Evolutionary conservation across 352 stramenopile genomes (phyloP).

Genomic region (Phytophthora foliorum): DNA sequence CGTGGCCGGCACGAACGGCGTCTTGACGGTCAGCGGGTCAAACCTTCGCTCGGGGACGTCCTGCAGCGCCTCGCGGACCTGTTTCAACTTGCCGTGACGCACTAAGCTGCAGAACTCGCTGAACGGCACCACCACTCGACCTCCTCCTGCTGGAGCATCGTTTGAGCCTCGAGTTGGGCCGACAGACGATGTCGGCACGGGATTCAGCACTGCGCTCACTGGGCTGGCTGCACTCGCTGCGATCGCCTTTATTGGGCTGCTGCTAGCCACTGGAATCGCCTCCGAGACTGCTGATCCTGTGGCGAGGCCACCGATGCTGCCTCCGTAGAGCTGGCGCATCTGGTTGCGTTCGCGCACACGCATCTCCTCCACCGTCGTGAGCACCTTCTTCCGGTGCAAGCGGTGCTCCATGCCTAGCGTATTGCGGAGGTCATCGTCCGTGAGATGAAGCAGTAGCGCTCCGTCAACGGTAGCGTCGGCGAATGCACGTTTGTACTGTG

Average conservation of each 20-base stretch:
- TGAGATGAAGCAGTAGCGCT: constrained; percentile 90
- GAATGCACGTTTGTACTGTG: constrained; percentile 93
- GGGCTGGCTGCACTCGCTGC: constrained; percentile 1
- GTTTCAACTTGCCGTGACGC: constrained; percentile 89
- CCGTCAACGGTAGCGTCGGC: constrained; percentile 91
- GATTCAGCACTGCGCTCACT: constrained; percentile 2
- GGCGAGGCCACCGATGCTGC: constrained; percentile 3
- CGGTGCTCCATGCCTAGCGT: constrained; percentile 95
- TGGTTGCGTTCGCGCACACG: constrained; percentile 59
- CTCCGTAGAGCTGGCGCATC: constrained; percentile 57
- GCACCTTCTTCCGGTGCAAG: constrained; percentile 97
- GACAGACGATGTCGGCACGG: constrained; percentile 5
- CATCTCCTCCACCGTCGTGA: constrained; percentile 89
- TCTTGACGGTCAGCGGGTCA: constrained; percentile 75
- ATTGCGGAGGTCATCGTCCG: constrained; percentile 94
- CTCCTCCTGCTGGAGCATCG: constrained; percentile 15
- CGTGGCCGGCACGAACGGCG: constrained; percentile 79
- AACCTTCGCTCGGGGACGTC: constrained; percentile 89
- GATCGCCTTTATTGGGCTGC: constrained; percentile 3
- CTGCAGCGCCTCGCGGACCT: constrained; percentile 90
- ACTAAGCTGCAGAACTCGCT: constrained; percentile 85
- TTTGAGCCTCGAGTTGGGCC: neutral
- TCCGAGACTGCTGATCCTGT: constrained; percentile 15
- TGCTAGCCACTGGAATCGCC: constrained; percentile 4
- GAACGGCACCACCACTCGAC: constrained; percentile 68